Conservation (phyloP, 306 rosid species). For the Vigna trinervia region DNA sequence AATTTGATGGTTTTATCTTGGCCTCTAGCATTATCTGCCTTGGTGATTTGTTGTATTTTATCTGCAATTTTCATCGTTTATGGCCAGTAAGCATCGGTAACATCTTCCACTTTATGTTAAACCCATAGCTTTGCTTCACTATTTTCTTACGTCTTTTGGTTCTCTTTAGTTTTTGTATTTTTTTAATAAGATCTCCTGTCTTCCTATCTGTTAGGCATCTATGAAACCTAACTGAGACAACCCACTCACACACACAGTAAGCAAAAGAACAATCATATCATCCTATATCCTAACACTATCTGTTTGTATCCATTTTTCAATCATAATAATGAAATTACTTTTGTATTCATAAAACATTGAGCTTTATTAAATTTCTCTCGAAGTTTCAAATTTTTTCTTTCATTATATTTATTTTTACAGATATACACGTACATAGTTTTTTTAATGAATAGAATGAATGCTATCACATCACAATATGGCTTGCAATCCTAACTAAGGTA, state of each 20-base stretch:
- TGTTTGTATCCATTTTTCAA: background rate
- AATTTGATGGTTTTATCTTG: conserved; percentile 77
- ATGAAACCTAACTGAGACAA: too few species aligned
- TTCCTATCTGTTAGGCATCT: background rate
- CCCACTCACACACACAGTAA: too few species aligned
- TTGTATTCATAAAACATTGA: background rate
- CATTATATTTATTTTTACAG: background rate
- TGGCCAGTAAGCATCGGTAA: conserved; percentile 61
- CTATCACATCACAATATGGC: too few species aligned
- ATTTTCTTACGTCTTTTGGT: background rate
- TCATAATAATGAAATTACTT: background rate
- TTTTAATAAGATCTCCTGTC: background rate
- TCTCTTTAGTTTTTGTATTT: background rate
- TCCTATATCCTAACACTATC: background rate
- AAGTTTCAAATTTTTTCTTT: background rate
- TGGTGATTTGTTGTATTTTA: conserved; percentile 67
- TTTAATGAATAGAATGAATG: too few species aligned
- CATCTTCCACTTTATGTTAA: conserved; percentile 35
- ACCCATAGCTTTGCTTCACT: background rate
- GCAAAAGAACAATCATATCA: too few species aligned
- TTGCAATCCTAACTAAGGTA: too few species aligned
- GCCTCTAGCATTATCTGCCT: conserved; percentile 79
- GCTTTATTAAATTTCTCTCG: conserved; percentile 27
- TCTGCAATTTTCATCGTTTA: conserved; percentile 68
- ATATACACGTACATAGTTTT: background rate